phyloP scores from a whole-genome alignment of 2,329 filamentous ascomycete species.

The Metarhizium brunneum region DNA sequence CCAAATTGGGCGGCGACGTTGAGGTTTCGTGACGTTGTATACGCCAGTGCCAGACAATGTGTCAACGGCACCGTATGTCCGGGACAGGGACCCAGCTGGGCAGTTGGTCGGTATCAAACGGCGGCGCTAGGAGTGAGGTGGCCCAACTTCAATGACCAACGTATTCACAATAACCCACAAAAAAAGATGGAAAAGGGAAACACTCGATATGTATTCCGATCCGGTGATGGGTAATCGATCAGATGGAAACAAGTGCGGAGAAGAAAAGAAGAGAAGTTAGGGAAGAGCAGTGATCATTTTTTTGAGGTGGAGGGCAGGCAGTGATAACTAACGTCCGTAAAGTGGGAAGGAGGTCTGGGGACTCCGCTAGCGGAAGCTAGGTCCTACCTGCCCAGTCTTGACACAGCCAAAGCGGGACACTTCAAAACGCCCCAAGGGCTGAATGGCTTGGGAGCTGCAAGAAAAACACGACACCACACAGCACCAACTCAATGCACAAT shows the following conservation, averaged over 20 bases:
- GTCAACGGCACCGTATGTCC: not conserved
- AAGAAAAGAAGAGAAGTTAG: not conserved
- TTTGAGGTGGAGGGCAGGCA: not conserved
- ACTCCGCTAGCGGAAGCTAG: slow-evolving; percentile 1
- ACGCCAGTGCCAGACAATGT: not conserved
- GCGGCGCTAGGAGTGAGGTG: not conserved
- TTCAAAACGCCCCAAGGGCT: not conserved
- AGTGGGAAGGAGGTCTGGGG: slow-evolving; percentile 3
- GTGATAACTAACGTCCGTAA: not conserved
- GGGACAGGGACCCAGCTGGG: not conserved
- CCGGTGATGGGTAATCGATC: not conserved
- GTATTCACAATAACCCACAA: not conserved
- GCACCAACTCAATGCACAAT: not conserved
- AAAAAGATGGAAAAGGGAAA: not conserved
- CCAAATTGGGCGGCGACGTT: not conserved
- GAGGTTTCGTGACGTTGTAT: not conserved
- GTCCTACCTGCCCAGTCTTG: not conserved
- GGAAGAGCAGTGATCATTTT: not conserved
- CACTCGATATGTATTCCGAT: not conserved
- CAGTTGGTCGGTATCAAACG: not conserved
- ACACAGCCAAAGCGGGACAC: not conserved
- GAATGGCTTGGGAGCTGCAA: not conserved
- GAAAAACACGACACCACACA: not conserved
- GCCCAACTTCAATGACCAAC: not conserved
- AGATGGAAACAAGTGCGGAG: not conserved